Percentiles rank a stretch among this genome's conserved stretches.
Conservation (phyloP, 208 protist species). For the Trypanosoma scelopori region DNA sequence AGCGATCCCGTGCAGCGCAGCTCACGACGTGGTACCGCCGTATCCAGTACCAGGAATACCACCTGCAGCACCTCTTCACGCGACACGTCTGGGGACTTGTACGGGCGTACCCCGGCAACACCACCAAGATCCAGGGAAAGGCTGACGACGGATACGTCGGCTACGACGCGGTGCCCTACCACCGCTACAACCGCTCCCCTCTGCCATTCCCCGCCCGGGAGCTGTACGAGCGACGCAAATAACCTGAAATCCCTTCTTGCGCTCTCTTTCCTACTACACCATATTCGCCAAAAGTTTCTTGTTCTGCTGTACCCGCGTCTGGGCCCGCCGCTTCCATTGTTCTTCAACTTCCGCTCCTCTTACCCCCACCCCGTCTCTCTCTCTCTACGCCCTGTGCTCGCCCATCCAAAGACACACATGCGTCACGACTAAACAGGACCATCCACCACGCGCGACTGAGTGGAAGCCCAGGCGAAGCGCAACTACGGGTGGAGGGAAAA, state of each 20-base stretch:
- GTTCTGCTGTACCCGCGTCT: too few species aligned
- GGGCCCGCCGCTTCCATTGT: too few species aligned
- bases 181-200: conserved; percentile 85
- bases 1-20: conserved; percentile 71
- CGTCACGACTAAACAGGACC: too few species aligned
- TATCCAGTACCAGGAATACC: conserved; percentile 91
- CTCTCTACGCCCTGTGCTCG: too few species aligned
- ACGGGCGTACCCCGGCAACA: conserved; percentile 86
- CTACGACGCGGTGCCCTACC: conserved; percentile 81
- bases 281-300: too few species aligned
- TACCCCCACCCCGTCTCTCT: too few species aligned
- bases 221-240: conserved; percentile 89
- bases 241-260: not conserved
- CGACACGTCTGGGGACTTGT: conserved; percentile 82
- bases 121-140: conserved; percentile 76
- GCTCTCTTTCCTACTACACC: too few species aligned
- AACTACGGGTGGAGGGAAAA: too few species aligned
- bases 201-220: conserved; percentile 81
- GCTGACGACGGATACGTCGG: conserved; percentile 86
- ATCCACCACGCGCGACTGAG: too few species aligned
- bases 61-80: conserved; percentile 89
- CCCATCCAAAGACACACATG: too few species aligned
- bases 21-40: conserved; percentile 85
- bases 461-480: too few species aligned
- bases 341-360: too few species aligned